Base-by-base conservation (phyloP, 1,139 yeast genomes). In the Sugiyamaella grinbergsii region DNA sequence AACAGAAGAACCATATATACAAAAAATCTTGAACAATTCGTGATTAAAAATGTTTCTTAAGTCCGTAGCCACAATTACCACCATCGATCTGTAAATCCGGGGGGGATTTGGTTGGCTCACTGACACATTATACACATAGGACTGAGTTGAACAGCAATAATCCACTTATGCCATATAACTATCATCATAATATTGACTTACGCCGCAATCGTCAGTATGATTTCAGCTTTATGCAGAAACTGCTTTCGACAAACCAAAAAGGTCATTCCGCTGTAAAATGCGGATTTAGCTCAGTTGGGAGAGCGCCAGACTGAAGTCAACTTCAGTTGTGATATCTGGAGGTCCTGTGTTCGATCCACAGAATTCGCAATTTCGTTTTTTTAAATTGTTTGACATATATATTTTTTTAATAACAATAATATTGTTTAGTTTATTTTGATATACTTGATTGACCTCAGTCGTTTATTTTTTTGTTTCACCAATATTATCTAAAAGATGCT, bases 291-390 rank as follows among this genome's bases (percentile, higher is more conserved):
- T 42, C 46, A 42, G 46, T 42, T 42, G 46, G 46, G 46, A 42
- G 46, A 42, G 46, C 46, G 46, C 46, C 46, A 42, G 46, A 42
- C 46, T 42, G 46, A 42, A 42, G 46, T 42, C 24, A 11, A 42
- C 38, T 26, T 42, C 24, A 23, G 46, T 23, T 33, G n/a, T 22
- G 43, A 39, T 29, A 45, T 45, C 43, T 45, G 49, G 39, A 45
- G 42, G 43, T 45, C 49, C 49, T 45, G 47, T 36, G 47, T 43
- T 43, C 47, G 47, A 43, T 43, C 47, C 47, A 36, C 47, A 43
- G 47, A 43, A 29, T 43, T 43, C 47, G 47, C 47, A 43, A 18
- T 43, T 16, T n/a, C n/a, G n/a, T n/a, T n/a, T n/a, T n/a, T 36
- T 36, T 36, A n/a, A n/a, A n/a, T n/a, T n/a, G n/a, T 32, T 29